Evolutionary conservation across 2,329 filamentous ascomycete species (phyloP), one percentile per base, ranked within the genome.

Genomic region (Fusarium equiseti): DNA sequence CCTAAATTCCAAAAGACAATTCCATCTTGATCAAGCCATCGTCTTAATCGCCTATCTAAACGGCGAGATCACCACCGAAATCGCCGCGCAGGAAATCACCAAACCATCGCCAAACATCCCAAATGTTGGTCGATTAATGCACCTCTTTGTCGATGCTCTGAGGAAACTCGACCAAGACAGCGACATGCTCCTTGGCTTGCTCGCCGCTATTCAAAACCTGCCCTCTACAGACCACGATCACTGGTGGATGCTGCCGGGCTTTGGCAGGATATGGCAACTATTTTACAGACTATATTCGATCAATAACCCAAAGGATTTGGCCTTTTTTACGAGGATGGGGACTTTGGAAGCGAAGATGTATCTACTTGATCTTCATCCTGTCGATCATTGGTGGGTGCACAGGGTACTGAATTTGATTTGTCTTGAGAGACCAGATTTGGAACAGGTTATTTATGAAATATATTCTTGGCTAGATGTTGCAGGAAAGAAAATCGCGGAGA

Each of bases 31-130:
- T 4, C 56, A 70, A 38, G 50, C 44, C 2, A 27, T 70, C 11
- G 16, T 24, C 2, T 24, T 70, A 2, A 31, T 5, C 7, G 31
- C 52, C n/a, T 70, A 70, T n/a, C 62, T 70, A 10, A 49, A 66
- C 9, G 32, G 24, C 3, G 29, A 18, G 0, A 32, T 59, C 2
- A 40, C 13, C 5, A 3, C 9, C 4, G 18, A 52, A 6, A n/a
- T 48, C 3, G 52, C 66, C 8, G 61, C 67, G 8, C 7, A 24
- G 4, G 27, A 49, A 3, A 49, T 70, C 5, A 66, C 59, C 7
- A 35, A 1, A 35, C 31, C 31, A 16, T 32, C 27, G 11, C 4
- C 27, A 29, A 12, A 12, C 27, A 12, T 1, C 10, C 3, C 27
- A 29, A 12, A 5, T 29, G 1, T 6, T 5, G 6, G 11, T 0